Percentiles rank a stretch among this genome's conserved stretches.
Evolutionary conservation across 2,329 filamentous ascomycete genomes (phyloP).

Genomic region (Apiospora hydei): DNA sequence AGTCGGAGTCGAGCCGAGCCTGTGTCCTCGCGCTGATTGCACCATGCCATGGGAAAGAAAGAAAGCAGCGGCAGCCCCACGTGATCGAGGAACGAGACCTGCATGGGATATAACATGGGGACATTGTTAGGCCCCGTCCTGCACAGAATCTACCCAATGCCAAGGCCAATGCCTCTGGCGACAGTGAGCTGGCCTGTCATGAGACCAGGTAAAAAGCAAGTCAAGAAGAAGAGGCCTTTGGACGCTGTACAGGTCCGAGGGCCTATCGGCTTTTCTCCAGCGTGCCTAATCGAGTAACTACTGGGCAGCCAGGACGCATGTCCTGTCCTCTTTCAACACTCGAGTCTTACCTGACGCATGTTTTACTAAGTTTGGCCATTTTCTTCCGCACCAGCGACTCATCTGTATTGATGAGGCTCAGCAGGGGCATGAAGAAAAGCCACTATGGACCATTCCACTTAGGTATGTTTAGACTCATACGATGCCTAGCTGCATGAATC

Average conservation of each 20-base stretch:
- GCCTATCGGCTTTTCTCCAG: conserved; percentile 11
- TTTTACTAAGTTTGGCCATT: neutral
- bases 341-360: neutral
- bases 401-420: neutral
- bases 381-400: neutral
- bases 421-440: neutral
- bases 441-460: neutral
- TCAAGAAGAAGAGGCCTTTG: neutral
- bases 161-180: neutral
- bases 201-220: conserved; percentile 7
- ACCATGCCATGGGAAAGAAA: neutral
- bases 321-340: neutral
- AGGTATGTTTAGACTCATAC: neutral
- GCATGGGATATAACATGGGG: neutral
- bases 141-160: neutral
- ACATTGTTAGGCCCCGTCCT: neutral
- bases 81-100: conserved; percentile 4
- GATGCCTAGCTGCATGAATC: neutral
- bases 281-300: conserved; percentile 7
- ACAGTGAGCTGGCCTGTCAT: conserved; percentile 8
- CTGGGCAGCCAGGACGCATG: neutral
- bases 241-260: neutral
- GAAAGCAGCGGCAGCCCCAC: neutral
- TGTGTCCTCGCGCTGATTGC: neutral
- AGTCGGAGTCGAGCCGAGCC: conserved; percentile 6